phyloP scores from a whole-genome alignment of 306 rosid species.

The Myrica gale region DNA sequence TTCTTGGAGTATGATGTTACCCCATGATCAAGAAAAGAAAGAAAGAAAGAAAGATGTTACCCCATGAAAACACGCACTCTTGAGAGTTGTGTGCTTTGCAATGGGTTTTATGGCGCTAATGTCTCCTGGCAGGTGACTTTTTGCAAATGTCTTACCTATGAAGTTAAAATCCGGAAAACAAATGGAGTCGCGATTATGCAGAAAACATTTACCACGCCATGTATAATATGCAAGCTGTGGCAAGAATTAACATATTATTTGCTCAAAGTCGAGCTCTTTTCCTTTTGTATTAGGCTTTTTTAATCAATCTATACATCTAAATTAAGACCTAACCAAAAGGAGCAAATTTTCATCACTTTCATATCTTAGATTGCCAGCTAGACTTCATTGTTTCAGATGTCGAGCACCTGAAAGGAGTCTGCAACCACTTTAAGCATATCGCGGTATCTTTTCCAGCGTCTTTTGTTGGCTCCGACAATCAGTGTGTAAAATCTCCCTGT shows the following conservation, averaged over 20 bases:
- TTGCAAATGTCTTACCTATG: no score
- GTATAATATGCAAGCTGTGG: background rate
- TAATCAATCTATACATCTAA: background rate
- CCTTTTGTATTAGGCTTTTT: background rate
- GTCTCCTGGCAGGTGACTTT: no score
- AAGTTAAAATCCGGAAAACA: background rate
- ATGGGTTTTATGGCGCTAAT: no score
- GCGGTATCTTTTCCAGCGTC: slow-evolving; percentile 82
- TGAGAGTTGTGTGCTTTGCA: no score
- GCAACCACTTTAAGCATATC: slow-evolving; percentile 85
- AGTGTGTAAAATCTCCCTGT: slow-evolving; percentile 85
- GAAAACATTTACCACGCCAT: background rate
- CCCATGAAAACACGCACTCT: background rate
- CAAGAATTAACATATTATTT: background rate
- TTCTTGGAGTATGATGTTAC: background rate
- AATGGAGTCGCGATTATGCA: background rate
- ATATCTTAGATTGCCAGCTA: background rate
- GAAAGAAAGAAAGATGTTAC: no score
- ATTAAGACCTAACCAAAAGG: no score
- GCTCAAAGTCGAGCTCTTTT: background rate
- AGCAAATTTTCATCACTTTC: background rate
- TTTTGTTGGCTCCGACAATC: slow-evolving; percentile 79
- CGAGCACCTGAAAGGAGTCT: slow-evolving; percentile 79
- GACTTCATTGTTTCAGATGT: slow-evolving; percentile 45
- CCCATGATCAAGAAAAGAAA: no score